Conservation (phyloP, 768 basidiomycete species). For the Boletus patriciae region DNA sequence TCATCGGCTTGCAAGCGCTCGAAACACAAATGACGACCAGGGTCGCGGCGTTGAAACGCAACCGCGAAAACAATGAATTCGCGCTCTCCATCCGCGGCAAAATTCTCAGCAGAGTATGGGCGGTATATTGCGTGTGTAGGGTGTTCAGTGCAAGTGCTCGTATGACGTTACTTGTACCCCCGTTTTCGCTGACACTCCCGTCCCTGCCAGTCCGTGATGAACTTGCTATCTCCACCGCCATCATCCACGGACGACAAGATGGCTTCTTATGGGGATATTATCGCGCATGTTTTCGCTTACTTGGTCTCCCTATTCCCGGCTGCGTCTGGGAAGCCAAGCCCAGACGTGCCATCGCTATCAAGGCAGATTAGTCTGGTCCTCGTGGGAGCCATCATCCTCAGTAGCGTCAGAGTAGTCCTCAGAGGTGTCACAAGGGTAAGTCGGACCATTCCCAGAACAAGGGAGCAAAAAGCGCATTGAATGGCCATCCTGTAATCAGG, state of each 20-base stretch:
- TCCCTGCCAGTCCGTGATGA: slow-evolving; percentile 32
- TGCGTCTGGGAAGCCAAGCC: slow-evolving; percentile 27
- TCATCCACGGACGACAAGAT: slow-evolving; percentile 38
- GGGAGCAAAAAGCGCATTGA: not conserved
- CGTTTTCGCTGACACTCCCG: slow-evolving; percentile 16
- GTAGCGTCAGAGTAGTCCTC: slow-evolving; percentile 69
- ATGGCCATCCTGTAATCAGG: slow-evolving; percentile 35
- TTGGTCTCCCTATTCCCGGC: slow-evolving; percentile 40
- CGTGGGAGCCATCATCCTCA: slow-evolving; percentile 75
- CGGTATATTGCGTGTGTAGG: slow-evolving; percentile 65
- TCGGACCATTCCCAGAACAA: slow-evolving; percentile 4
- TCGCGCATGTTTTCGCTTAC: slow-evolving; percentile 44
- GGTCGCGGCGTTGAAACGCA: slow-evolving; percentile 48
- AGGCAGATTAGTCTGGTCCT: slow-evolving; percentile 64
- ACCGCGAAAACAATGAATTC: slow-evolving; percentile 50
- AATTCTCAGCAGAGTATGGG: slow-evolving; percentile 54
- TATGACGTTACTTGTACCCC: slow-evolving; percentile 2
- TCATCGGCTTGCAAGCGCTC: slow-evolving; percentile 63
- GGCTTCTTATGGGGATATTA: slow-evolving; percentile 43
- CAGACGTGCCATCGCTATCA: slow-evolving; percentile 43
- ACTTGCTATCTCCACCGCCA: slow-evolving; percentile 34
- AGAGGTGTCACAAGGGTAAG: slow-evolving; percentile 62
- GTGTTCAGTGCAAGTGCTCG: slow-evolving; percentile 54
- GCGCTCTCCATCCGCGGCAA: slow-evolving; percentile 56
- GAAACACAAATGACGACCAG: slow-evolving; percentile 67